Evolutionary conservation across 2,329 filamentous ascomycete species (phyloP), one percentile per base, ranked within the genome.

Genomic region (Verticillium nubilum): DNA sequence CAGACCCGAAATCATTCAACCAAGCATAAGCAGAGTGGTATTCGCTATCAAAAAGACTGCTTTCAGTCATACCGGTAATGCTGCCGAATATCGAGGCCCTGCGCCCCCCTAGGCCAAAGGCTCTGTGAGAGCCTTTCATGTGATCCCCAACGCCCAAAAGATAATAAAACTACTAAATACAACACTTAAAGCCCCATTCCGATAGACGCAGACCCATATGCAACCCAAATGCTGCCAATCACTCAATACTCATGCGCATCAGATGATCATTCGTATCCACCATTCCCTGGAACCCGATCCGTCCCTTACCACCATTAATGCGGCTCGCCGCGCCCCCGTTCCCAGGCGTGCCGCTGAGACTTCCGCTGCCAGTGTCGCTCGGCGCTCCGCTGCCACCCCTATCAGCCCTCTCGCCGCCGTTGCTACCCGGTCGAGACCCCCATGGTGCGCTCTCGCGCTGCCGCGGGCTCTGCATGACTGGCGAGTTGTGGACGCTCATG

Each of bases 161-260:
- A 25, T 25, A 50, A 25, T 23, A 23, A 47, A 15, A 42, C 9
- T 12, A 50, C 19, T 5, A 12, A 19, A 50, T 10, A 4, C 23
- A 37, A 17, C 35, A n/a, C n/a, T n/a, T n/a, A n/a, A 37, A 37
- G 17, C 42, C 9, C 7, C 42, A 7, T 23, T 13, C 42, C 3
- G 12, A 23, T 12, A 23, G 19, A 50, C 25, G 42, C 42, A 23
- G n/a, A 25, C 19, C 42, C n/a, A 19, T 23, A 50, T 50, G n/a
- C 19, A 50, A 25, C 42, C 19, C 42, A 10, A 10, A 23, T n/a
- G n/a, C 42, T 50, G 42, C 42, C 19, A 3, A 25, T 53, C 77
- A 97, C 73, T 97, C 93, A 68, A 97, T 97, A 73, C 91, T 97
- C 90, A 98, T 95, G 68, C 94, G 92, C 89, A 97, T 97, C 64